phyloP scores from a whole-genome alignment of 2,329 filamentous ascomycete genomes.

The Alternaria novae-zelandiae region DNA sequence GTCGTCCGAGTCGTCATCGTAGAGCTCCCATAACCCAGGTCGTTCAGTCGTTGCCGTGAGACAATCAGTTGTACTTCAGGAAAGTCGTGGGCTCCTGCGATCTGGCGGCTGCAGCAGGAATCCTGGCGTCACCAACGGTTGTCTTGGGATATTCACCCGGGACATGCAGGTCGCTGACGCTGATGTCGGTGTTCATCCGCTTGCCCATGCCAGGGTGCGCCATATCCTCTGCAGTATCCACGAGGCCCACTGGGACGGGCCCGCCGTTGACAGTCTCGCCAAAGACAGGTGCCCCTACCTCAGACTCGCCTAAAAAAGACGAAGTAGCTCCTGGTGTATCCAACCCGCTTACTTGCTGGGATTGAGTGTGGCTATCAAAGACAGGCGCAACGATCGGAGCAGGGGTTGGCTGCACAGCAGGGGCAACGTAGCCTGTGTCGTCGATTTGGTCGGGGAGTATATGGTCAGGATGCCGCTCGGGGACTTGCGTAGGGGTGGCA shows the following conservation, averaged over 20 bases:
- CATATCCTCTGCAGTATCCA: conserved; percentile 23
- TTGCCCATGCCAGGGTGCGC: conserved; percentile 56
- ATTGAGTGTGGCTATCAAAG: conserved; percentile 11
- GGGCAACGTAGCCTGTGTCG: conserved; percentile 14
- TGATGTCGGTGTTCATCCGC: conserved; percentile 55
- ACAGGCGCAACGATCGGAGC: conserved; percentile 17
- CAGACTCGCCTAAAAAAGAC: conserved; percentile 44
- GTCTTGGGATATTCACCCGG: conserved; percentile 68
- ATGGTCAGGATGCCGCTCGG: conserved; percentile 22
- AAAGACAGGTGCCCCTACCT: conserved; percentile 34
- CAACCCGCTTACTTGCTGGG: conserved; percentile 16
- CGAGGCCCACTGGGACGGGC: conserved; percentile 25
- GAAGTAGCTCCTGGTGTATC: conserved; percentile 23
- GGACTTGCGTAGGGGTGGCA: conserved; percentile 13
- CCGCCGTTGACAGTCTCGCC: conserved; percentile 40
- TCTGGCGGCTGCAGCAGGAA: neutral
- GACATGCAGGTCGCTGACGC: conserved; percentile 70
- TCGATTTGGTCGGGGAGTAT: conserved; percentile 17
- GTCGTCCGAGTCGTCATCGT: neutral
- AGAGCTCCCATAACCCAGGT: neutral
- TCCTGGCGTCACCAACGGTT: conserved; percentile 1
- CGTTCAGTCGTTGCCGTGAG: neutral
- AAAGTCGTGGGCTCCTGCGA: neutral
- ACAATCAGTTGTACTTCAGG: neutral
- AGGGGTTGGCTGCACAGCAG: conserved; percentile 6